Evolutionary conservation across 2,329 filamentous ascomycete species (phyloP).

Genomic region (Fusarium scirpi): DNA sequence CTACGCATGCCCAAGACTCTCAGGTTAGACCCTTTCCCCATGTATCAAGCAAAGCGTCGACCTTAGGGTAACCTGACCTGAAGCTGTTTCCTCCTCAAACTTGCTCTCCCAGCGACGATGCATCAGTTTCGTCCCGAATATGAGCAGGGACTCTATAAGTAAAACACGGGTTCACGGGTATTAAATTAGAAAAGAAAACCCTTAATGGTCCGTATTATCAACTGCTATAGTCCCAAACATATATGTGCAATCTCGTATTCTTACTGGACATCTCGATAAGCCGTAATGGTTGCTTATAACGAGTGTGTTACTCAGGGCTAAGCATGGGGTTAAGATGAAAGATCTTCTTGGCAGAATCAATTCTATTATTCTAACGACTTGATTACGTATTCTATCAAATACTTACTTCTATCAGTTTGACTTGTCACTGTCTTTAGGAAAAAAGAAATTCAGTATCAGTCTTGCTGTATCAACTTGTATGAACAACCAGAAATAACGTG

Average conservation of each 20-base stretch:
- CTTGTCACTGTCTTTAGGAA: not conserved
- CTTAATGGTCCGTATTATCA: slow-evolving; percentile 2
- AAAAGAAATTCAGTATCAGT: not conserved
- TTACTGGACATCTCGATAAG: not conserved
- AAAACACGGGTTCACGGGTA: slow-evolving; percentile 1
- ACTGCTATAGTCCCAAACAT: not conserved
- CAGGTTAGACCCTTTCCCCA: not conserved
- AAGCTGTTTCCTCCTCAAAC: slow-evolving; percentile 25
- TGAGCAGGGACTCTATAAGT: slow-evolving; percentile 20
- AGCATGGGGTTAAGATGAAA: slow-evolving; percentile 24
- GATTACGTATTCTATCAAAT: not conserved
- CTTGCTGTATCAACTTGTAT: not conserved
- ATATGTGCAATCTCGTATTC: not conserved
- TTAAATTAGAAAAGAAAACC: slow-evolving; percentile 2
- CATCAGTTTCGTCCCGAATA: slow-evolving; percentile 14
- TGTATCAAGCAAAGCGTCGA: not conserved
- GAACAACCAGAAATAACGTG: not conserved
- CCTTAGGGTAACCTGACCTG: slow-evolving; percentile 4
- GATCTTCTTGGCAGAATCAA: slow-evolving; percentile 12
- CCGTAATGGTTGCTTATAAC: slow-evolving; percentile 11
- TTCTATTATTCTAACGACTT: not conserved
- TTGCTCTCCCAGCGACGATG: not conserved
- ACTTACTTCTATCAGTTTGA: not conserved
- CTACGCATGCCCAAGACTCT: not conserved
- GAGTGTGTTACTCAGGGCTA: slow-evolving; percentile 5